Percentiles rank a stretch among this genome's conserved stretches.
phyloP scores from a whole-genome alignment of 768 basidiomycete genomes.

The Clathrus columnatus region DNA sequence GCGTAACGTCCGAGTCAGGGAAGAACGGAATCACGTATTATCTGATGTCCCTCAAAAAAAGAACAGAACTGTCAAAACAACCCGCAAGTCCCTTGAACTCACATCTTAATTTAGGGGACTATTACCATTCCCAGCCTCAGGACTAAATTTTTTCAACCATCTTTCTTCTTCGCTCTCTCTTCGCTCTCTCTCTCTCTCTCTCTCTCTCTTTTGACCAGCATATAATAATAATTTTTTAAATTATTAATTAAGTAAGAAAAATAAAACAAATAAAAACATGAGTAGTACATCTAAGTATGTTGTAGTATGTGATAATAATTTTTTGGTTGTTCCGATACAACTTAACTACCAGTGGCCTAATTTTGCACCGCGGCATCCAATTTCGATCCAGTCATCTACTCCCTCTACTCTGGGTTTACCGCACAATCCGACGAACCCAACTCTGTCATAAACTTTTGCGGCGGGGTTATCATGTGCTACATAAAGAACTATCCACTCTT shows the following conservation, averaged over 20 bases:
- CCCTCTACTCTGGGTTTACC: constrained; percentile 29
- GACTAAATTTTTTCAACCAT: not conserved
- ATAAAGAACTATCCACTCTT: constrained; percentile 51
- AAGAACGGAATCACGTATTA: not conserved
- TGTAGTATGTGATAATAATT: too few relatives aligned
- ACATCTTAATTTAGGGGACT: not conserved
- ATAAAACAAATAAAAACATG: not conserved
- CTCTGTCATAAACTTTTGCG: constrained; percentile 50
- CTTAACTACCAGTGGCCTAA: constrained; percentile 71
- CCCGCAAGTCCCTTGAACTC: not conserved
- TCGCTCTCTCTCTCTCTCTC: too few relatives aligned
- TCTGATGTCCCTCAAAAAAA: not conserved
- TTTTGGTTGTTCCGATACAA: too few relatives aligned
- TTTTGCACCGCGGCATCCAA: constrained; percentile 45
- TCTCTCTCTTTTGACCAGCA: too few relatives aligned
- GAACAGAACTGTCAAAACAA: not conserved
- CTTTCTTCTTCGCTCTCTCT: too few relatives aligned
- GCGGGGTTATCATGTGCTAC: constrained; percentile 50
- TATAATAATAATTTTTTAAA: too few relatives aligned
- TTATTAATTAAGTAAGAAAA: too few relatives aligned
- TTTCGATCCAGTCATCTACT: constrained; percentile 52
- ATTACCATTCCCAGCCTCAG: not conserved
- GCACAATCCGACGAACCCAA: constrained; percentile 58
- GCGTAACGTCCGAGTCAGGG: too few relatives aligned
- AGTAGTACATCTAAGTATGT: not conserved